Evolutionary conservation across 768 basidiomycete species (phyloP).

Genomic region (Lactifluus volemus): DNA sequence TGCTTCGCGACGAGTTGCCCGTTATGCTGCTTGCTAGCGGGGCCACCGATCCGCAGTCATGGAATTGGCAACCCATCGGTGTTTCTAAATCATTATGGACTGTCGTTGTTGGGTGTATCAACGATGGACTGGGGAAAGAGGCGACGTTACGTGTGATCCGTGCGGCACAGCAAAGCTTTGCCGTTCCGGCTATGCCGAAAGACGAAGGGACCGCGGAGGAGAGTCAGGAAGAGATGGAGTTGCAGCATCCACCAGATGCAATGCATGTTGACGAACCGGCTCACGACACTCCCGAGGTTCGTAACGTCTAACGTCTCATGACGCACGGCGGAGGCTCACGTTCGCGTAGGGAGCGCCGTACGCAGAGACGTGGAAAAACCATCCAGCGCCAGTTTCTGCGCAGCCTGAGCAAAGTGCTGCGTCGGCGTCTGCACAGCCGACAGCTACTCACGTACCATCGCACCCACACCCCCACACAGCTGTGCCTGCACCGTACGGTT

Average conservation of each 20-base stretch:
- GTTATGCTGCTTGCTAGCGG: slow-evolving; percentile 51
- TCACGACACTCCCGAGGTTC: slow-evolving; percentile 11
- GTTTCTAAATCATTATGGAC: slow-evolving; percentile 68
- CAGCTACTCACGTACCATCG: slow-evolving; percentile 18
- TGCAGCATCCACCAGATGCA: slow-evolving; percentile 11
- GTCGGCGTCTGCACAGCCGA: slow-evolving; percentile 6
- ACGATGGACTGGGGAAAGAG: slow-evolving; percentile 51
- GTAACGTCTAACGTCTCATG: background rate
- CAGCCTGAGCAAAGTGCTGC: slow-evolving; percentile 9
- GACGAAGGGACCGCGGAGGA: slow-evolving; percentile 9
- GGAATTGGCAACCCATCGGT: slow-evolving; percentile 73
- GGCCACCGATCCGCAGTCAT: slow-evolving; percentile 39
- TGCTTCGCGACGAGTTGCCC: slow-evolving; percentile 68
- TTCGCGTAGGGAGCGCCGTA: slow-evolving; percentile 9
- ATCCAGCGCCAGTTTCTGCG: slow-evolving; percentile 7
- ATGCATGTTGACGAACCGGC: slow-evolving; percentile 17
- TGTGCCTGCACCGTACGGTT: slow-evolving; percentile 13
- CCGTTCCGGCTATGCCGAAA: slow-evolving; percentile 12
- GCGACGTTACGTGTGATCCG: slow-evolving; percentile 50
- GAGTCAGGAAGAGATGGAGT: slow-evolving; percentile 21
- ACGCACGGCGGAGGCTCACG: background rate
- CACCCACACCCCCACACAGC: slow-evolving; percentile 21
- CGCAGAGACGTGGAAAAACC: slow-evolving; percentile 12
- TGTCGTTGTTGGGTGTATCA: slow-evolving; percentile 52
- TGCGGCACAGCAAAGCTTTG: slow-evolving; percentile 47